Evolutionary conservation across 73 alveolate species (phyloP), one percentile per base, ranked within the genome.

Genomic region (Breviolum minutum): DNA sequence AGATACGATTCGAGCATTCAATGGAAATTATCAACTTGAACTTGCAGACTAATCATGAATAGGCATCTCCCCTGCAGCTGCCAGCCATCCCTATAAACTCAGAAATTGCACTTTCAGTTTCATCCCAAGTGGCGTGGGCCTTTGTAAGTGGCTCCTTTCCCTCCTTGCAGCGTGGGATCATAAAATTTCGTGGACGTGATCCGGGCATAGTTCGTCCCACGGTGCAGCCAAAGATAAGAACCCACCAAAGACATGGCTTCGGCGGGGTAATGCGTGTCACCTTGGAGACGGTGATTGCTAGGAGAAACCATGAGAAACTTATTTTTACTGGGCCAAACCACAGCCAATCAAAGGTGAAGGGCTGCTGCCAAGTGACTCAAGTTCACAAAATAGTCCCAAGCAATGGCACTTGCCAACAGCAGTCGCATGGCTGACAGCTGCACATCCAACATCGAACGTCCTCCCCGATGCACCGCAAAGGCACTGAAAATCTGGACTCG

Each of bases 111-210:
- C 5, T 22, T 17, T 68, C 77, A 68, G 17, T 68, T 68, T 14
- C 24, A 68, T 68, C 77, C 77, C 77, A 14, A 68, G 77, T 54
- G 48, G 71, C 97, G 97, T 3, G 97, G 97, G 27, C 97, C 97
- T 6, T 64, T 12, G 80, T 92, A 92, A 80, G 81, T 92, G 32
- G 97, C 97, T 9, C 26, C 90, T 26, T 80, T 63, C 63, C 97
- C 97, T 48, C 97, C 97, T 60, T 92, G 97, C 90, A 92, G 80
- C 13, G 97, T 92, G 69, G 97, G 97, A 66, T 92, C 97, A 89
- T 92, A 92, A 90, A 69, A 92, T 89, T 92, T 92, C 90, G 97
- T 92, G 80, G 97, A 74, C 48, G 97, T 92, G 97, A 92, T 92
- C 64, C 97, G 26, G 6, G 97, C 98, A 6, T 92, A 92, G 70